Percentiles rank a stretch among this genome's conserved stretches.
Conservation (phyloP, 805 yeast genomes). For the Suhomyces kilbournensis region DNA sequence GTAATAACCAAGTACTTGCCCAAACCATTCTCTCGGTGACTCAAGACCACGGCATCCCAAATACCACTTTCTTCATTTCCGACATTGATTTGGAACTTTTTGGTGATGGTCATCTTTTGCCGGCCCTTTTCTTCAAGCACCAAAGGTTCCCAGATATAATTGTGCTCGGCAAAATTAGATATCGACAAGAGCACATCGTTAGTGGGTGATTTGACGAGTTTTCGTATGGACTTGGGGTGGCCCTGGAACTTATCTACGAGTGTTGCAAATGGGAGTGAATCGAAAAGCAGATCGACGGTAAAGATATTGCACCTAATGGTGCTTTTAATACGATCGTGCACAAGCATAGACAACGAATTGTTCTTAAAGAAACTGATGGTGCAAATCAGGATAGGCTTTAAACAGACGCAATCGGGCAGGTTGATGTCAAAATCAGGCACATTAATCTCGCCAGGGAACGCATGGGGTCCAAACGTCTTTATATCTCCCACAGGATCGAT, state of each 20-base stretch:
- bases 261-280: background rate
- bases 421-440: conserved; percentile 11
- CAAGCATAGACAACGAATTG: conserved; percentile 18
- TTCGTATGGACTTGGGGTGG: conserved; percentile 75
- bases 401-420: background rate
- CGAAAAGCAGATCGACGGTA: conserved; percentile 2
- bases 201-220: conserved; percentile 57
- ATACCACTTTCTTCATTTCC: conserved; percentile 19
- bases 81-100: conserved; percentile 30
- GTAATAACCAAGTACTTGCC: conserved; percentile 9
- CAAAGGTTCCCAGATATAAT: conserved; percentile 44
- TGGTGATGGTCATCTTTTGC: conserved; percentile 28
- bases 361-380: conserved; percentile 8
- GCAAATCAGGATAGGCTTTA: conserved; percentile 18
- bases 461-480: conserved; percentile 10
- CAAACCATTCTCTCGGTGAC: too few relatives aligned
- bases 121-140: conserved; percentile 14
- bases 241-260: conserved; percentile 66
- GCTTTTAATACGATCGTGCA: conserved; percentile 38
- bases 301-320: conserved; percentile 26
- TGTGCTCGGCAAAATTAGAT: conserved; percentile 36
- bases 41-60: conserved; percentile 26
- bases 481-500: conserved; percentile 32
- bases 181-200: conserved; percentile 33
- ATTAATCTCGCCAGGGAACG: conserved; percentile 10